A percentile compares a stretch with the other conserved stretches of the same genome.
Conservation (phyloP, 1,139 yeast genomes). For the Blastobotrys ciferrii region DNA sequence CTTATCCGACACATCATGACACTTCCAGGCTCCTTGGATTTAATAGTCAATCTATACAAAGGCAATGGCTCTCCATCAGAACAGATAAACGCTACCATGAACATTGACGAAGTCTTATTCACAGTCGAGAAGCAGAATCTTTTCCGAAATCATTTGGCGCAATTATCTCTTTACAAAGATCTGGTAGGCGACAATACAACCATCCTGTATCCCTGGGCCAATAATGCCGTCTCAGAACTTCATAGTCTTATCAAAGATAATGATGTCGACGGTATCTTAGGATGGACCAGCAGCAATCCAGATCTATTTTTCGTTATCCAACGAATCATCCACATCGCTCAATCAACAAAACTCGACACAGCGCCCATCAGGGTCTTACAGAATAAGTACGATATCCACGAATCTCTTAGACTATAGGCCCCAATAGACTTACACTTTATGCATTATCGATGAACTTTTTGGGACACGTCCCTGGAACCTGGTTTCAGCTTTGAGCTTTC, state of each 20-base stretch:
- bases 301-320: slow-evolving; percentile 20
- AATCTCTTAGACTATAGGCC: neutral
- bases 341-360: neutral
- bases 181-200: neutral
- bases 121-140: slow-evolving; percentile 53
- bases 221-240: neutral
- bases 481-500: too few relatives aligned
- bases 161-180: slow-evolving; percentile 9
- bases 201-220: neutral
- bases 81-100: slow-evolving; percentile 23
- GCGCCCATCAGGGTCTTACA: neutral
- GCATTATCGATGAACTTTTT: neutral
- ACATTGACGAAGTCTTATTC: slow-evolving; percentile 41
- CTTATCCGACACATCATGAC: slow-evolving; percentile 14
- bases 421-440: neutral
- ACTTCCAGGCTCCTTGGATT: neutral
- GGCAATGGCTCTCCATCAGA: slow-evolving; percentile 10
- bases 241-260: neutral
- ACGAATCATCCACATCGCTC: slow-evolving; percentile 13
- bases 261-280: slow-evolving; percentile 31
- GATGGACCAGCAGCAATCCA: slow-evolving; percentile 37
- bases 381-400: slow-evolving; percentile 11
- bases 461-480: neutral
- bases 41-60: neutral
- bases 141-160: slow-evolving; percentile 40